Evolutionary conservation across 768 basidiomycete species (phyloP), one percentile per base, ranked within the genome.

Genomic region (Imleria badia): DNA sequence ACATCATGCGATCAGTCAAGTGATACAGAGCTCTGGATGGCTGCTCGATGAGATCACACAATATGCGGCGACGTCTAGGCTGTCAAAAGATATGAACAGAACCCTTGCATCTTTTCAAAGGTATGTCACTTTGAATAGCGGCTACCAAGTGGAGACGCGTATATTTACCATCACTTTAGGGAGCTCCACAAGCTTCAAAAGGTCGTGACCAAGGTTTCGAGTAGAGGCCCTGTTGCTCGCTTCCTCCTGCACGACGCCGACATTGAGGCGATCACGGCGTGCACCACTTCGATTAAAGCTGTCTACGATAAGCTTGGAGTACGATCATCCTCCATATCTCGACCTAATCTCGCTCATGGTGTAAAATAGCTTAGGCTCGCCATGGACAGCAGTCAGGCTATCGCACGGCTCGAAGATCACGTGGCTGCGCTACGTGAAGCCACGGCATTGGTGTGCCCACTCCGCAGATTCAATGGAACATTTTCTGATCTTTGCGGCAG

Each of bases 11-110:
- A 60, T 57, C 14, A 20, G 15, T 17, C 51, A 56, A 29, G 51
- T 64, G 17, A 20, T 63, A 7, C 58, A 64, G 34, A 22, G 33
- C 17, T 56, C 62, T 23, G 62, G 54, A 11, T 56, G 51, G 48
- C 14, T 63, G 13, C 54, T 63, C 9, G 40, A 64, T 0, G 58
- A 51, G 19, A 64, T 60, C 10, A 36, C 45, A 0, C 48, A 29
- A 33, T 41, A 41, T 14, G 51, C 31, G 14, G 30, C 23, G 38
- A 10, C 13, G 14, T 39, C 40, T 5, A 26, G 39, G 14, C 3
- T 61, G 1, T 38, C 59, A 17, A 45, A 0, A 15, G 45, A 46
- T 41, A 61, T 49, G 52, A 61, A 26, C 9, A 51, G 12, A 45
- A 7, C 46, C 2, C 3, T 64, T 48, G n/a, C 0, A 1, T 31